phyloP scores from a whole-genome alignment of 169 alveolate species.

The Eimeria necatrix region DNA sequence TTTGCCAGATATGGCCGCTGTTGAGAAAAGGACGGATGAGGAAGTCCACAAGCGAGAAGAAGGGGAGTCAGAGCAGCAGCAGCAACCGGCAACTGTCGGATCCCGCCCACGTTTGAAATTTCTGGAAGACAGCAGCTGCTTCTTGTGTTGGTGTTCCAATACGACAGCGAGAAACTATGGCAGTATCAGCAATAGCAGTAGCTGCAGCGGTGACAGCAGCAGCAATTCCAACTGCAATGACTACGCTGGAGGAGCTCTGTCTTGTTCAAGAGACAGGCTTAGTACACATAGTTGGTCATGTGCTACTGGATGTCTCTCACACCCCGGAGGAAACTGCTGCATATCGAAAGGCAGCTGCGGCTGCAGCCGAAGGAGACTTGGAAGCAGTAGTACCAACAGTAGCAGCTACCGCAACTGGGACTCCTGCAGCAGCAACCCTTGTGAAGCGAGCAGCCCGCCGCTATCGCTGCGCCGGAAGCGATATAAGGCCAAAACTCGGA shows the following conservation, averaged over 20 bases:
- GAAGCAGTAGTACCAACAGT: neutral
- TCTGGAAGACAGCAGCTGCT: constrained; percentile 40
- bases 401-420: constrained; percentile 6
- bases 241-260: neutral
- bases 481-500: neutral
- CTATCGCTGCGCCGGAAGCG: neutral
- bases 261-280: neutral
- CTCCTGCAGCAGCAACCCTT: constrained; percentile 20
- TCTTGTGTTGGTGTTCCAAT: constrained; percentile 56
- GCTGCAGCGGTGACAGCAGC: constrained; percentile 51
- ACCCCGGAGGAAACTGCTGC: constrained; percentile 2
- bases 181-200: neutral
- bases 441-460: neutral
- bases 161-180: neutral
- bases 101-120: neutral
- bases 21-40: neutral
- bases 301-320: constrained; percentile 20
- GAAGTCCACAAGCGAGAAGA: constrained; percentile 1
- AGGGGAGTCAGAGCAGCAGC: neutral
- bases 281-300: neutral
- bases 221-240: neutral
- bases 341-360: constrained; percentile 11
- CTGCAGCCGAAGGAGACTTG: constrained; percentile 6
- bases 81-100: neutral
- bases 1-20: constrained; percentile 19